A percentile compares a stretch with the other conserved stretches of the same genome.
Conservation (phyloP, 2,329 filamentous ascomycete species). For the Aspergillus vadensis region DNA sequence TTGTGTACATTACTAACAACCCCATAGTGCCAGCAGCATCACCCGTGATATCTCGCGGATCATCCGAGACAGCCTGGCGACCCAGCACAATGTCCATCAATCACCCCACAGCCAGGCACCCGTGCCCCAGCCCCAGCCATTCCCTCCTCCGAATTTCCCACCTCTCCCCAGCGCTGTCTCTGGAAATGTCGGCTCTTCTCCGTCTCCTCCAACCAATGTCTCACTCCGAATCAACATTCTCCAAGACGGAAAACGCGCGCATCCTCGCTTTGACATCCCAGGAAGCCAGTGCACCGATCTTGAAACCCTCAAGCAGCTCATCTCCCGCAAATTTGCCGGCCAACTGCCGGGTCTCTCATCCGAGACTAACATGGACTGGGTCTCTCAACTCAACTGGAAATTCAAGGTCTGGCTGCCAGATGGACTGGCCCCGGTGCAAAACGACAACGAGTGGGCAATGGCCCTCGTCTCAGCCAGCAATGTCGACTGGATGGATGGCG, state of each 20-base stretch:
- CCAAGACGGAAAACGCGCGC: constrained; percentile 42
- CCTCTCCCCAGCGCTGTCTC: constrained; percentile 14
- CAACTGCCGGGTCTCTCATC: constrained; percentile 32
- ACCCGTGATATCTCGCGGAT: constrained; percentile 45
- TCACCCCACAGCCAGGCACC: constrained; percentile 13
- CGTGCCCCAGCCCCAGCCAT: constrained; percentile 20
- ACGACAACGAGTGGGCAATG: constrained; percentile 48
- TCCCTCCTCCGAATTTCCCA: constrained; percentile 22
- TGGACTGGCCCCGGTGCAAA: constrained; percentile 42
- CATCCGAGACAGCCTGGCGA: constrained; percentile 41
- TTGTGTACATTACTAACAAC: constrained; percentile 6
- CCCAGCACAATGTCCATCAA: constrained; percentile 23
- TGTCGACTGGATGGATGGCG: constrained; percentile 52
- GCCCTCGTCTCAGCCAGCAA: constrained; percentile 45
- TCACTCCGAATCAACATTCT: constrained; percentile 43
- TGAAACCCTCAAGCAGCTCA: constrained; percentile 32
- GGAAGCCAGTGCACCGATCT: constrained; percentile 40
- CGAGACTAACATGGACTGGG: constrained; percentile 24
- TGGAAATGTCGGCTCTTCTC: constrained; percentile 9
- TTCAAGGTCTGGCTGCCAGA: constrained; percentile 47
- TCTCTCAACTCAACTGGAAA: constrained; percentile 30
- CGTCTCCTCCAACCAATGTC: constrained; percentile 23
- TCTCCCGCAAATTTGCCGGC: constrained; percentile 35
- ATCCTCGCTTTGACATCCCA: constrained; percentile 40
- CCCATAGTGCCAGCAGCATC: constrained; percentile 42